Base-by-base conservation (phyloP, 768 basidiomycete genomes). In the Amanita brunnescens region DNA sequence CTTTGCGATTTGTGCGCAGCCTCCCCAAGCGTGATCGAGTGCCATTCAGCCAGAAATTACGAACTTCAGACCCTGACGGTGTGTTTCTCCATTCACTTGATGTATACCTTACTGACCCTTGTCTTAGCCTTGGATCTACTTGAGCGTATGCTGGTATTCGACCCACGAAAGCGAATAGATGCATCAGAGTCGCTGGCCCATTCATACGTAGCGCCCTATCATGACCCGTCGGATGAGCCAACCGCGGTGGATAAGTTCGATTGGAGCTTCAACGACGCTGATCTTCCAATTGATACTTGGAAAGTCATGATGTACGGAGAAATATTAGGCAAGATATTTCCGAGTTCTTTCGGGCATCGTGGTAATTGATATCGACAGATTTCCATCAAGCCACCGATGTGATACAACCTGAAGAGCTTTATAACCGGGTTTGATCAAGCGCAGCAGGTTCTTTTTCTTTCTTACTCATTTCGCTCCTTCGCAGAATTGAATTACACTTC, bases 271-370 rank as follows among this genome's bases (percentile, higher is more conserved):
- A 99, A 99, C 67, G 96, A 99, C 57, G 96, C 96, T 16, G 96
- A 99, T 66, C 75, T 99, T 40, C 96, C 96, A 0, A 89, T 98
- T 9, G 96, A 99, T 62, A 95, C 91, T 1, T 99, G 96, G 96
- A 98, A 97, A 71, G 95, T 96, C 63, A 99, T 99, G 96, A 99
- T 99, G 95, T 98, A 98, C 74, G 88, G 85, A 60, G 95, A 99
- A 70, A 98, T 97, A 57, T 75, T 97, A 10, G 92, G 93, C 92
- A 61, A 55, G 85, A 68, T 45, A 51, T 20, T n/a, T 55, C 6
- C 24, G 29, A 35, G 10, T 23, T 24, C 6, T 9, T 3, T 6
- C 9, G 24, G 47, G 41, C 20, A 16, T 20, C 6, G 40, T 35
- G 16, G 38, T 26, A 43, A 41, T 54, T 48, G 18, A 48, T 29